A percentile compares a stretch with the other conserved stretches of the same genome.
Conservation (phyloP, 768 basidiomycete genomes). For the Hemileccinum rubropunctum region DNA sequence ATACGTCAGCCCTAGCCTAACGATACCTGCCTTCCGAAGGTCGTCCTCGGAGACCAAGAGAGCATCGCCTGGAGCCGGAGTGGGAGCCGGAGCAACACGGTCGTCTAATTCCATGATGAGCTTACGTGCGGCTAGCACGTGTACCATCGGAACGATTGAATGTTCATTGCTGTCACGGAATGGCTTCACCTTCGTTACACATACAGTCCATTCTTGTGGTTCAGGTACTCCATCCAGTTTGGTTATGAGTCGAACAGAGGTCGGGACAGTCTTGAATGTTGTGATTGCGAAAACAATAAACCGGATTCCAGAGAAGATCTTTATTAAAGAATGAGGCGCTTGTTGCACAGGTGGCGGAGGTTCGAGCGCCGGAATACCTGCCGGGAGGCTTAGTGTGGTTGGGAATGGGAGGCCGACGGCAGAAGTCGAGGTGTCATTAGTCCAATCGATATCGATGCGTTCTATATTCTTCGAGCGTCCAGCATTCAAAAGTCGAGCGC, state of each 20-base stretch:
- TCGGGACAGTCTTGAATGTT: conserved; percentile 21
- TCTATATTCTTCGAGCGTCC: conserved; percentile 47
- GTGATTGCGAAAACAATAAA: conserved; percentile 35
- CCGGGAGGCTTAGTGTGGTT: conserved; percentile 15
- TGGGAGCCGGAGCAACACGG: conserved; percentile 31
- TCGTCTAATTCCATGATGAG: conserved; percentile 54
- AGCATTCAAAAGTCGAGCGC: conserved; percentile 48
- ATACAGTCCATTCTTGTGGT: conserved; percentile 14
- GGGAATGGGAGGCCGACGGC: conserved; percentile 7
- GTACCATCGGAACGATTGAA: conserved; percentile 38
- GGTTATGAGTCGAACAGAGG: conserved; percentile 24
- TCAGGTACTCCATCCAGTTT: conserved; percentile 26
- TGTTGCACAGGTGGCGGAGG: conserved; percentile 35
- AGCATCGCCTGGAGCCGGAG: conserved; percentile 22
- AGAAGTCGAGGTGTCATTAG: conserved; percentile 9
- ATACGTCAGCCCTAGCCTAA: conserved; percentile 50
- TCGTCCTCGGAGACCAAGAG: conserved; percentile 30
- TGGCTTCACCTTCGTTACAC: conserved; percentile 25
- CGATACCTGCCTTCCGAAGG: conserved; percentile 42
- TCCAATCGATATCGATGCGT: conserved; percentile 51
- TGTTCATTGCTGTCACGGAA: conserved; percentile 16
- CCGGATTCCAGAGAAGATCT: conserved; percentile 34
- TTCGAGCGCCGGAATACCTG: conserved; percentile 24
- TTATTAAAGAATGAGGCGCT: conserved; percentile 29
- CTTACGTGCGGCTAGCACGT: conserved; percentile 51